phyloP scores from a whole-genome alignment of 371 early-diverging fungal genomes.

The Capillidium rhysosporum region DNA sequence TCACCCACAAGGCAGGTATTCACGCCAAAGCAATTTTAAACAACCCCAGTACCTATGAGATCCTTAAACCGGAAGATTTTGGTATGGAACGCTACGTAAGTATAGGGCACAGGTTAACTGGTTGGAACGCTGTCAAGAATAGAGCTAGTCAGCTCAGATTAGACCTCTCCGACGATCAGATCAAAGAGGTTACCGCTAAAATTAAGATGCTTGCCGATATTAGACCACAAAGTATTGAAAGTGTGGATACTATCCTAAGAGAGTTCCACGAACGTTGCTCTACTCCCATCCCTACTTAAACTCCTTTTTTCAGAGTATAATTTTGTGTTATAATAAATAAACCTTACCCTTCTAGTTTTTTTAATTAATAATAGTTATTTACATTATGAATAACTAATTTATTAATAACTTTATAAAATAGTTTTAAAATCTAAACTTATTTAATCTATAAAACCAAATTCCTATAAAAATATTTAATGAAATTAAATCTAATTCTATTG shows the following conservation, averaged over 20 bases:
- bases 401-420: no score
- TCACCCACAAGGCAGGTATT: constrained; percentile 97
- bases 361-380: no score
- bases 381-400: no score
- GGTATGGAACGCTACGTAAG: constrained; percentile 92
- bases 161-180: constrained; percentile 63
- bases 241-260: constrained; percentile 54
- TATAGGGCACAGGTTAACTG: constrained; percentile 89
- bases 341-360: no score
- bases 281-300: not conserved
- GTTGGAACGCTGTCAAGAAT: constrained; percentile 97
- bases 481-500: no score
- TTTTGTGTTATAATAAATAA: no score
- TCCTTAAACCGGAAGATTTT: constrained; percentile 89
- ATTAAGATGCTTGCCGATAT: constrained; percentile 90
- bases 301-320: not conserved
- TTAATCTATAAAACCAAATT: no score
- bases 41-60: constrained; percentile 93
- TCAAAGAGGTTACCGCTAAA: constrained; percentile 78
- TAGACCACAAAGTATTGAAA: constrained; percentile 67
- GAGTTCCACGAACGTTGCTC: constrained; percentile 20
- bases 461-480: no score
- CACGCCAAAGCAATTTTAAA: constrained; percentile 96
- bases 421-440: no score
- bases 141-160: constrained; percentile 76